A percentile compares a stretch with the other conserved stretches of the same genome.
phyloP scores from a whole-genome alignment of 768 basidiomycete species.

The Tricholoma saponaceum region DNA sequence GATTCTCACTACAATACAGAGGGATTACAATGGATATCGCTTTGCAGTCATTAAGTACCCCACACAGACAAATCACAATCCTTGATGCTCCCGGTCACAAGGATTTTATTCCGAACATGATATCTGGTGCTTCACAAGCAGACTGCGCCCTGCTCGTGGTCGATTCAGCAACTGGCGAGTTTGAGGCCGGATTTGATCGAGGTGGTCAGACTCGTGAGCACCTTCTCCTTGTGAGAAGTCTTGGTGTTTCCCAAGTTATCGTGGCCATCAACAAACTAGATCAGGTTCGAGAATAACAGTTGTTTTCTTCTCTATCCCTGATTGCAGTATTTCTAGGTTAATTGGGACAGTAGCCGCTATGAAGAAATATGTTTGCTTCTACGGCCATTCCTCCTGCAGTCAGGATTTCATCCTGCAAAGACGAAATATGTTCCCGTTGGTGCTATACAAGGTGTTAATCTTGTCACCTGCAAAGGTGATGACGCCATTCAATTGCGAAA shows the following conservation, averaged over 20 bases:
- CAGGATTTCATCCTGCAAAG: conserved; percentile 80
- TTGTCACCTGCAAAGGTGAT: conserved; percentile 47
- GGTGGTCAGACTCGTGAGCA: conserved; percentile 97
- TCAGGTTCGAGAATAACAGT: conserved; percentile 46
- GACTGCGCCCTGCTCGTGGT: conserved; percentile 94
- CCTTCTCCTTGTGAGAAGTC: conserved; percentile 82
- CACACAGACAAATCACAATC: conserved; percentile 80
- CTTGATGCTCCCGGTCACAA: conserved; percentile 96
- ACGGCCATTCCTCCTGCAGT: conserved; percentile 78
- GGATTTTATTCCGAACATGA: conserved; percentile 99
- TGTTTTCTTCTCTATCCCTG: background rate
- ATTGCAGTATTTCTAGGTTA: conserved; percentile 52
- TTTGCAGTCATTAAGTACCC: conserved; percentile 69
- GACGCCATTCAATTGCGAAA: conserved; percentile 42
- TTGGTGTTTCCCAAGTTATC: conserved; percentile 88
- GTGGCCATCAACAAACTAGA: conserved; percentile 97
- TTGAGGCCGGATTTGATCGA: conserved; percentile 91
- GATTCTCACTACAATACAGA: conserved; percentile 36
- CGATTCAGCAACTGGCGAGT: conserved; percentile 86
- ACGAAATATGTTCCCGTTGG: conserved; percentile 85
- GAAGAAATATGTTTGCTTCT: conserved; percentile 76
- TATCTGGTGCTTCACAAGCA: conserved; percentile 95
- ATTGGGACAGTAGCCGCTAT: conserved; percentile 80
- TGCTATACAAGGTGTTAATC: conserved; percentile 87
- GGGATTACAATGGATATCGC: conserved; percentile 99